Evolutionary conservation across 1,284 basidiomycete genomes (phyloP).

Genomic region (Amylostereum areolatum): DNA sequence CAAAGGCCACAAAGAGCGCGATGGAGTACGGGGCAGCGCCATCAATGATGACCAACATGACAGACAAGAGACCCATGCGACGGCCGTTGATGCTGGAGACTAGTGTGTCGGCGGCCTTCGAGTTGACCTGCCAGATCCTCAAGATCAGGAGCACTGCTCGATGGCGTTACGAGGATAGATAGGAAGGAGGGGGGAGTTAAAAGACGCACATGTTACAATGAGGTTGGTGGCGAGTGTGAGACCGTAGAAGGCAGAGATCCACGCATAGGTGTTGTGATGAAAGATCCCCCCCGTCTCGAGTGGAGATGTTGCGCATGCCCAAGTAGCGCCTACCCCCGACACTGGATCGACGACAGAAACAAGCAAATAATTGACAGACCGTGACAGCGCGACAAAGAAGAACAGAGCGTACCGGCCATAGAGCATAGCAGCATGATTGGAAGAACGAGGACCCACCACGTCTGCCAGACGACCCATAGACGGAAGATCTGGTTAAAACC

Average conservation of each 20-base stretch:
- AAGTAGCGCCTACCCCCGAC: slow-evolving; percentile 12
- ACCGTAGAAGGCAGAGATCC: slow-evolving; percentile 25
- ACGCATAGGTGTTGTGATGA: slow-evolving; percentile 16
- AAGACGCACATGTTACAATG: slow-evolving; percentile 21
- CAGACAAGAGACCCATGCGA: slow-evolving; percentile 16
- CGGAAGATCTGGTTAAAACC: slow-evolving; percentile 20
- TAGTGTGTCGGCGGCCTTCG: too few relatives aligned
- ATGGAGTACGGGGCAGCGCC: slow-evolving; percentile 26
- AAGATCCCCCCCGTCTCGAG: slow-evolving; percentile 13
- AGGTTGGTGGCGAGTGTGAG: slow-evolving; percentile 25
- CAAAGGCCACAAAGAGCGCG: slow-evolving; percentile 24
- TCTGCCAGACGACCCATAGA: slow-evolving; percentile 22
- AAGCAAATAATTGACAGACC: neutral
- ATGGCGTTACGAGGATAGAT: neutral
- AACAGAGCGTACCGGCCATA: slow-evolving; percentile 16
- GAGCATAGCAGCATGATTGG: slow-evolving; percentile 20
- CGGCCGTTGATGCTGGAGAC: slow-evolving; percentile 13
- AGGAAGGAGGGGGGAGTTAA: neutral
- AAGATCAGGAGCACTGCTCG: slow-evolving; percentile 18
- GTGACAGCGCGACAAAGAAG: neutral
- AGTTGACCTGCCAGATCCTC: slow-evolving; percentile 21
- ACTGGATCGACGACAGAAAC: slow-evolving; percentile 4
- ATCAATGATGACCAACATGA: slow-evolving; percentile 27
- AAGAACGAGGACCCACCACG: slow-evolving; percentile 14
- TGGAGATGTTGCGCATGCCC: slow-evolving; percentile 4